Percentiles rank a stretch among this genome's conserved stretches.
Conservation (phyloP, 192 early-diverging fungal genomes). For the Entophlyctis luteolus region DNA sequence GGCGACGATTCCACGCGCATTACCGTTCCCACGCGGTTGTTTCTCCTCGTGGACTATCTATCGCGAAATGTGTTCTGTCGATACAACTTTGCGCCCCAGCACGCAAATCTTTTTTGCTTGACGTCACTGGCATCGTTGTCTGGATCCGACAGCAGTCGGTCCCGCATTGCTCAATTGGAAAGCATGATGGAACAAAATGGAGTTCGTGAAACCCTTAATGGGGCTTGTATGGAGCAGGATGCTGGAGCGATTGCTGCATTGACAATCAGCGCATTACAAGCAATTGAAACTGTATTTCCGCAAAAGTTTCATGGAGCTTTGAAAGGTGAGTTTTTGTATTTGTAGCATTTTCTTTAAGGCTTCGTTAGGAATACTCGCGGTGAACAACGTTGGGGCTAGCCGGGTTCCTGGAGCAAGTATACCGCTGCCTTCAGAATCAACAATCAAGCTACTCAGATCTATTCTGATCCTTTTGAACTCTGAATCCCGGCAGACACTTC, state of each 20-base stretch:
- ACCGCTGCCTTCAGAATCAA: slow-evolving; percentile 14
- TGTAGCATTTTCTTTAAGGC: not conserved
- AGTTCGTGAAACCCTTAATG: not conserved
- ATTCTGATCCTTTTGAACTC: slow-evolving; percentile 11
- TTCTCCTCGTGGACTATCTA: slow-evolving; percentile 4
- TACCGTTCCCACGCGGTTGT: slow-evolving; percentile 6
- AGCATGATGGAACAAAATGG: slow-evolving; percentile 1
- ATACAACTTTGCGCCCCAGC: not conserved
- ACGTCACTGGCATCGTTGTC: not conserved
- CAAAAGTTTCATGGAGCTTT: slow-evolving; percentile 18
- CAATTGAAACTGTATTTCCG: not conserved
- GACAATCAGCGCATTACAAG: not conserved
- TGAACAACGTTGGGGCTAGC: slow-evolving; percentile 6
- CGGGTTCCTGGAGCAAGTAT: slow-evolving; percentile 10
- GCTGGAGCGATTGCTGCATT: not conserved
- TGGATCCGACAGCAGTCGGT: too few relatives aligned
- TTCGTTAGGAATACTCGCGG: slow-evolving; percentile 5
- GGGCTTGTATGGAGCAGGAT: not conserved
- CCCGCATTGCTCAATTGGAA: not conserved
- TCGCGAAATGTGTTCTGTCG: not conserved
- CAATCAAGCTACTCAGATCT: slow-evolving; percentile 4
- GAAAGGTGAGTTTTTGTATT: slow-evolving; percentile 1
- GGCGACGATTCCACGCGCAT: not conserved
- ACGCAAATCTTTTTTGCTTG: slow-evolving; percentile 5
- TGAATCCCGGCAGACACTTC: slow-evolving; percentile 14